Conservation (phyloP, 169 alveolate species). For the Theileria parva region DNA sequence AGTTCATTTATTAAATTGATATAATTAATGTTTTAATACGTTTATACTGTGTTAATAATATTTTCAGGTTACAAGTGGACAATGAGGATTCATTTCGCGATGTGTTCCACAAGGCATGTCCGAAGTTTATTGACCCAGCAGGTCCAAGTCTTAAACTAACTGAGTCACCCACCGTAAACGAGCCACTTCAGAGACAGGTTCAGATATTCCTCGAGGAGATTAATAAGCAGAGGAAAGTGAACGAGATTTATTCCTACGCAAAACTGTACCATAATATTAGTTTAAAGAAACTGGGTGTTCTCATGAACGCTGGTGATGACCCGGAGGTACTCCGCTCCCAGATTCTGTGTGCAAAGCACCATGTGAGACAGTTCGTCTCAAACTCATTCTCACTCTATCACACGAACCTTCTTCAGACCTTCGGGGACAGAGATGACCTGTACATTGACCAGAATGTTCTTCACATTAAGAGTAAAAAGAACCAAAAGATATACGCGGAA, state of each 20-base stretch:
- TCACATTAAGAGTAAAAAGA: conserved; percentile 70
- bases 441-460: conserved; percentile 74
- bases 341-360: conserved; percentile 75
- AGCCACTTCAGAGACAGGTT: conserved; percentile 72
- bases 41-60: background rate
- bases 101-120: conserved; percentile 74
- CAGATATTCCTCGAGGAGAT: conserved; percentile 73
- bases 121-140: conserved; percentile 80
- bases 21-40: background rate
- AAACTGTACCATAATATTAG: conserved; percentile 77
- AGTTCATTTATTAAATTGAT: conserved; percentile 9
- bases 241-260: conserved; percentile 77
- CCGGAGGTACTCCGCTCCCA: conserved; percentile 71
- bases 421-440: conserved; percentile 72
- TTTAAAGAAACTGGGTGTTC: conserved; percentile 67
- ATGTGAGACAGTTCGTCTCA: conserved; percentile 69
- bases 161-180: conserved; percentile 61
- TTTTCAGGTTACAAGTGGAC: conserved; percentile 69
- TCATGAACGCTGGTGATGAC: conserved; percentile 70
- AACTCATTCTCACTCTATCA: conserved; percentile 67
- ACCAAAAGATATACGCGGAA: conserved; percentile 75
- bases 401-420: conserved; percentile 65
- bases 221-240: conserved; percentile 70
- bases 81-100: conserved; percentile 80
- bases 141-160: conserved; percentile 41